A percentile compares a stretch with the other conserved stretches of the same genome.
Evolutionary conservation across 1,284 basidiomycete species (phyloP).

Genomic region (Malassezia arunalokei): DNA sequence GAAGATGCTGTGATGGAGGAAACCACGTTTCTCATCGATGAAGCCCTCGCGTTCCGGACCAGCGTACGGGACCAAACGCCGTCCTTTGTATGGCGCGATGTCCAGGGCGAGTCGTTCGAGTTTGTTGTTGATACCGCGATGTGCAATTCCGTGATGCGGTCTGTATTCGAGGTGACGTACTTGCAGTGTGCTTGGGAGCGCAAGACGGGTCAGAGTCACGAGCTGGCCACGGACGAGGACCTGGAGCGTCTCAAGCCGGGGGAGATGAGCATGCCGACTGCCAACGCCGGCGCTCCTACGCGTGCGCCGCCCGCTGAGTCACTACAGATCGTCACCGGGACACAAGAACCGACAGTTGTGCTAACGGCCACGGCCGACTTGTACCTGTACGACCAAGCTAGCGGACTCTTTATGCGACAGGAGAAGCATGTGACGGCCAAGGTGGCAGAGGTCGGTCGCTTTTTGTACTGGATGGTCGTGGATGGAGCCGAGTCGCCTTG

Average conservation of each 20-base stretch:
- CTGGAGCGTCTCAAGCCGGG: constrained; percentile 41
- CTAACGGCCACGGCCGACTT: constrained; percentile 49
- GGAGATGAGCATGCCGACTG: neutral
- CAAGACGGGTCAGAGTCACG: constrained; percentile 33
- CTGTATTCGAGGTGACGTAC: constrained; percentile 80
- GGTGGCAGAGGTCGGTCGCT: constrained; percentile 55
- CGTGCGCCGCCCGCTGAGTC: constrained; percentile 1
- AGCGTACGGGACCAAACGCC: constrained; percentile 43
- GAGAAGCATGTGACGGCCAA: constrained; percentile 58
- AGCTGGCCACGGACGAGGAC: constrained; percentile 39
- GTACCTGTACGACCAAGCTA: constrained; percentile 61
- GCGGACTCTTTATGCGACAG: constrained; percentile 61
- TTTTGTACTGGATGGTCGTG: constrained; percentile 54
- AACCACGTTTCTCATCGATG: constrained; percentile 75
- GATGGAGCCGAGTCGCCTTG: constrained; percentile 50
- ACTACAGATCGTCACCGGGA: constrained; percentile 12
- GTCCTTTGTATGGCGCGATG: constrained; percentile 56
- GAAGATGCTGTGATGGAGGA: constrained; percentile 66
- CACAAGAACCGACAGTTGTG: constrained; percentile 17
- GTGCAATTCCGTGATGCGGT: constrained; percentile 69
- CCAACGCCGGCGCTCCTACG: neutral
- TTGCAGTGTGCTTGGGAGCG: constrained; percentile 82
- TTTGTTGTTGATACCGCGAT: constrained; percentile 55
- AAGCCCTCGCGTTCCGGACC: constrained; percentile 62
- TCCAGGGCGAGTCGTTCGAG: constrained; percentile 61